phyloP scores from a whole-genome alignment of 768 basidiomycete species.

The Lentinus brumalis region DNA sequence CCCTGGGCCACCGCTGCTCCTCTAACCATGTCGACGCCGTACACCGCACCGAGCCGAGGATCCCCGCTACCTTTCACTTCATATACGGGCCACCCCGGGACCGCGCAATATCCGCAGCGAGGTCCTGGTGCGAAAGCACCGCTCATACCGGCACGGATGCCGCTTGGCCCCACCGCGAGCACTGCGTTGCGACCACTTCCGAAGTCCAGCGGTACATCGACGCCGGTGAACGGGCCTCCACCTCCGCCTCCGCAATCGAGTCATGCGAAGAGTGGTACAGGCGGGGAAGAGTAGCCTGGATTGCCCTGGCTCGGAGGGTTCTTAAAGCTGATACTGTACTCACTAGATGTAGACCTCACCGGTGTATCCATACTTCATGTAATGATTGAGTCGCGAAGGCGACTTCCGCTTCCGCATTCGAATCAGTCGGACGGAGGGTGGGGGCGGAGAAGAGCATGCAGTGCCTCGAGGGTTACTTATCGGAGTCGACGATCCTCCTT shows the following conservation, averaged over 20 bases:
- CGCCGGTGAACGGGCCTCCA: too few relatives aligned
- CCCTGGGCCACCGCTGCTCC: constrained; percentile 1
- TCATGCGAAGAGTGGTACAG: too few relatives aligned
- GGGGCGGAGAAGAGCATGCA: not conserved
- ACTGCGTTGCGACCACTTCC: constrained; percentile 22
- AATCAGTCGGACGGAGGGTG: not conserved
- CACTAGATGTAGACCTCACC: too few relatives aligned
- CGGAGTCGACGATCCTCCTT: too few relatives aligned
- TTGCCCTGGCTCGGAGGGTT: too few relatives aligned
- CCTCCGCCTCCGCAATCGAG: not conserved
- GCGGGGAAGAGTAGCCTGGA: too few relatives aligned
- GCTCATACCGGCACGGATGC: constrained; percentile 21
- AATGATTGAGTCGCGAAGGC: too few relatives aligned
- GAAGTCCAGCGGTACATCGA: too few relatives aligned
- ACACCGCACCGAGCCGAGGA: not conserved
- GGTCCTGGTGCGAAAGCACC: constrained; percentile 4
- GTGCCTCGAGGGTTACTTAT: not conserved
- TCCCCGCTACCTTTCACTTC: not conserved
- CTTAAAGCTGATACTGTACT: too few relatives aligned
- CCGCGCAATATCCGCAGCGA: not conserved
- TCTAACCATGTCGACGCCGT: not conserved
- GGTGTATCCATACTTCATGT: too few relatives aligned
- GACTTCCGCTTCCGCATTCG: not conserved
- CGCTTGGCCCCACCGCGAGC: constrained; percentile 28
- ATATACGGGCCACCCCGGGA: not conserved